Conservation (phyloP, 768 basidiomycete genomes). For the Leccinellum luteum region DNA sequence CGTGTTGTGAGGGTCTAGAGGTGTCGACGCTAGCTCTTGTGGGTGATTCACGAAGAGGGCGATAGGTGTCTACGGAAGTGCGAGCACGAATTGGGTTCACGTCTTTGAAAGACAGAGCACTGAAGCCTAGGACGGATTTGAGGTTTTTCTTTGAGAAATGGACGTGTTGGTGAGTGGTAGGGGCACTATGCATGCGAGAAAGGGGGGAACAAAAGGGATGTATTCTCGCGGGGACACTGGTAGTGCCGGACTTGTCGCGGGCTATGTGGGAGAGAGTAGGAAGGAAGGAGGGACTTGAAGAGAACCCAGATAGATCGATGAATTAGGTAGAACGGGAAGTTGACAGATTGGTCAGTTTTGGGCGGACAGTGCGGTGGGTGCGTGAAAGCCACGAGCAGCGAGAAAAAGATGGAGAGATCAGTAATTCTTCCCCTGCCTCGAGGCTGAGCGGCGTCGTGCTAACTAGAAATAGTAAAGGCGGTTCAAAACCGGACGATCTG, state of each 20-base stretch:
- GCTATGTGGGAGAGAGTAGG: slow-evolving; percentile 24
- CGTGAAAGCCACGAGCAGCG: slow-evolving; percentile 36
- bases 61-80: slow-evolving; percentile 28
- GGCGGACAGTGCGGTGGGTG: slow-evolving; percentile 34
- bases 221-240: slow-evolving; percentile 26
- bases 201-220: slow-evolving; percentile 13
- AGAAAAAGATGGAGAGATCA: slow-evolving; percentile 29
- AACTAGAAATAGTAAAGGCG: slow-evolving; percentile 21
- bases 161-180: slow-evolving; percentile 35
- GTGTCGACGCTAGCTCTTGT: slow-evolving; percentile 46
- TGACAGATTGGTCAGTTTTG: slow-evolving; percentile 29
- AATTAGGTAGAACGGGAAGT: slow-evolving; percentile 31
- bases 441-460: slow-evolving; percentile 22
- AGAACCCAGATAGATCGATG: slow-evolving; percentile 28
- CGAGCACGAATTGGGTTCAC: slow-evolving; percentile 29
- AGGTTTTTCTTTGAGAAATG: slow-evolving; percentile 44
- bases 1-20: slow-evolving; percentile 35
- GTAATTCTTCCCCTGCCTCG: slow-evolving; percentile 24
- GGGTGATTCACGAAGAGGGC: slow-evolving; percentile 28
- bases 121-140: slow-evolving; percentile 47
- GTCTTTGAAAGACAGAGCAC: slow-evolving; percentile 36
- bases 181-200: slow-evolving; percentile 45
- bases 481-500: slow-evolving; percentile 13
- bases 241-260: slow-evolving; percentile 26
- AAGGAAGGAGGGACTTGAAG: slow-evolving; percentile 21